Percentiles rank a stretch among this genome's conserved stretches.
Conservation (phyloP, 2,329 filamentous ascomycete species). For the Shiraia bambusicola region DNA sequence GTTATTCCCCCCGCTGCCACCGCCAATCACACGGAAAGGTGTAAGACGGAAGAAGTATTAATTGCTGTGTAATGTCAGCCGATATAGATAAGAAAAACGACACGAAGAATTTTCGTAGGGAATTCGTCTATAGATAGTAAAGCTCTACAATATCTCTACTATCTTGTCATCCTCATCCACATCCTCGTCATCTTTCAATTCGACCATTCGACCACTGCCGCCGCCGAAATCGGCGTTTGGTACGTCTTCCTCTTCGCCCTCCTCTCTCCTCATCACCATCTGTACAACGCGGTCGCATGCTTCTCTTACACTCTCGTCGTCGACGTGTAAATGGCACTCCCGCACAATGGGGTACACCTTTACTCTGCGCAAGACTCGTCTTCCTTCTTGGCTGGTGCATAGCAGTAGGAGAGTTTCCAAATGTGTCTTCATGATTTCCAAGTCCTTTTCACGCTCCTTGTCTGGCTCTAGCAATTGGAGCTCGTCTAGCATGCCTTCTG, state of each 20-base stretch:
- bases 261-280: constrained; percentile 80
- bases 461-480: constrained; percentile 86
- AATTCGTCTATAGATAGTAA: neutral
- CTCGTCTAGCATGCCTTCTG: constrained; percentile 82
- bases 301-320: constrained; percentile 78
- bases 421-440: constrained; percentile 78
- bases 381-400: constrained; percentile 73
- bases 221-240: constrained; percentile 24
- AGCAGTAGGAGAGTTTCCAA: constrained; percentile 84
- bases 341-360: constrained; percentile 88
- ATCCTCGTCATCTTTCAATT: constrained; percentile 33
- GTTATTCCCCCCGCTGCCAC: no score
- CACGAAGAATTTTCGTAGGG: neutral
- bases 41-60: no score
- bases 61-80: no score
- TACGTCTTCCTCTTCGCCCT: constrained; percentile 54
- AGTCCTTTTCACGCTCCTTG: constrained; percentile 79
- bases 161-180: constrained; percentile 42
- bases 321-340: constrained; percentile 76
- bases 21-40: no score
- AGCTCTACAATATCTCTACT: constrained; percentile 32
- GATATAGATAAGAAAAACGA: neutral
- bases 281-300: constrained; percentile 89
- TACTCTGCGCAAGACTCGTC: constrained; percentile 71
- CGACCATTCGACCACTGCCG: constrained; percentile 30